Evolutionary conservation across 306 rosid species (phyloP).

Genomic region (Sesbania bispinosa): DNA sequence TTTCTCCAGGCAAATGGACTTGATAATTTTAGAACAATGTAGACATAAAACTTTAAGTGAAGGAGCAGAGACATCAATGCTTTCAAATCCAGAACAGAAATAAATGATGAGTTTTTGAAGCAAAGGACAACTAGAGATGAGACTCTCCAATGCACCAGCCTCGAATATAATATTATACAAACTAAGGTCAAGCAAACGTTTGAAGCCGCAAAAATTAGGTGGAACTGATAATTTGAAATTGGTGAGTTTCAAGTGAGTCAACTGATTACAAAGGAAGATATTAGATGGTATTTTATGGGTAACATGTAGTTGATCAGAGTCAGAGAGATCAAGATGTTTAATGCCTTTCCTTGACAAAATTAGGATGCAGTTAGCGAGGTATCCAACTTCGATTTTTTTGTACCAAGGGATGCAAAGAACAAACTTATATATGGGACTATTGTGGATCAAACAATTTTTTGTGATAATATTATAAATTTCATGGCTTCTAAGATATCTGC

Average conservation of each 20-base stretch:
- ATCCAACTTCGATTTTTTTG: background rate
- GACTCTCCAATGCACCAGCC: background rate
- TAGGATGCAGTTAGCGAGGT: background rate
- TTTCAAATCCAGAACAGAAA: background rate
- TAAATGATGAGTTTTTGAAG: background rate
- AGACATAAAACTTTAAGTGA: background rate
- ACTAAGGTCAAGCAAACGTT: background rate
- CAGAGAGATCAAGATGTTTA: background rate
- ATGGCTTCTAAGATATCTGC: background rate
- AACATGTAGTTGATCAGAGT: accelerated
- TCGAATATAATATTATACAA: background rate
- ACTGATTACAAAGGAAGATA: background rate
- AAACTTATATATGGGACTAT: background rate
- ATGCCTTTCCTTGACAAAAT: background rate
- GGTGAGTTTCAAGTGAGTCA: background rate
- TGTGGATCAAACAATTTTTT: background rate
- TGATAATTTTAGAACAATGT: background rate
- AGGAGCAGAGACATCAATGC: constrained; percentile 4
- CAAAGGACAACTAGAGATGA: background rate
- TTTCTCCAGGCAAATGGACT: constrained; percentile 5
- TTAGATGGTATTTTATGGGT: background rate
- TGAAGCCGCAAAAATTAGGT: constrained; percentile 1
- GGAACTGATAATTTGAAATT: background rate
- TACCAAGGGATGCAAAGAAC: background rate
- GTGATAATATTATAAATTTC: background rate